Evolutionary conservation across 352 stramenopile genomes (phyloP).

Genomic region (Aphanomyces astaci): DNA sequence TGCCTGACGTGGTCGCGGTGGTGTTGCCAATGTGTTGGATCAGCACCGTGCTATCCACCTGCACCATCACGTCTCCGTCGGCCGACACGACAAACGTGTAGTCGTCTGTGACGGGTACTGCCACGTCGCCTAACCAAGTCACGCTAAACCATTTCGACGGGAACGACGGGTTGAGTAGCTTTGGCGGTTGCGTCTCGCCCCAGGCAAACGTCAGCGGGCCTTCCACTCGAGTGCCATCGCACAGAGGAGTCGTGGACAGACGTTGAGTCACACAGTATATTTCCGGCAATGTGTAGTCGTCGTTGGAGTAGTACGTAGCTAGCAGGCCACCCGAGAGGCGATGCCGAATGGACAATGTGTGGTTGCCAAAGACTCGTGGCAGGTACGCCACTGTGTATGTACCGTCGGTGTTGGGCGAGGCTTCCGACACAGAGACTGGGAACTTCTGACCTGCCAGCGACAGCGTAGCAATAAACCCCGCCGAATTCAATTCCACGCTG

Average conservation of each 20-base stretch:
- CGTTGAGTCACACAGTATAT: constrained; percentile 28
- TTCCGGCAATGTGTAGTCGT: constrained; percentile 60
- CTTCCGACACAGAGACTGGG: constrained; percentile 41
- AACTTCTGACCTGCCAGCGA: constrained; percentile 29
- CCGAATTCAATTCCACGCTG: constrained; percentile 45
- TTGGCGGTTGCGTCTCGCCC: constrained; percentile 28
- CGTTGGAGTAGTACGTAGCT: constrained; percentile 85
- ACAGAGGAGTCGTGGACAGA: constrained; percentile 3
- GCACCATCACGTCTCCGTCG: constrained; percentile 73
- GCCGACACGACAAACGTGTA: constrained; percentile 75
- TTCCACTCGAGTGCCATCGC: constrained; percentile 69
- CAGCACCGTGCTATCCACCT: constrained; percentile 60
- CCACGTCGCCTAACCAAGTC: constrained; percentile 54
- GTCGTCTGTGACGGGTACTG: constrained; percentile 35
- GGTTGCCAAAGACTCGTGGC: constrained; percentile 68
- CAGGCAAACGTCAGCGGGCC: constrained; percentile 81
- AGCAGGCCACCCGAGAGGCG: constrained; percentile 80
- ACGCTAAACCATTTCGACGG: constrained; percentile 75
- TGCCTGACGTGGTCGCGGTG: constrained; percentile 24
- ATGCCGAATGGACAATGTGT: constrained; percentile 70
- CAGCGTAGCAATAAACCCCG: constrained; percentile 55
- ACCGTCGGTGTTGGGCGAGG: constrained; percentile 78
- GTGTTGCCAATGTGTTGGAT: constrained; percentile 36
- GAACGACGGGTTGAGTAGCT: constrained; percentile 29
- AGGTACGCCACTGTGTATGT: constrained; percentile 74